Conservation (phyloP, 257 asterid genomes). For the Gentiana straminea region DNA sequence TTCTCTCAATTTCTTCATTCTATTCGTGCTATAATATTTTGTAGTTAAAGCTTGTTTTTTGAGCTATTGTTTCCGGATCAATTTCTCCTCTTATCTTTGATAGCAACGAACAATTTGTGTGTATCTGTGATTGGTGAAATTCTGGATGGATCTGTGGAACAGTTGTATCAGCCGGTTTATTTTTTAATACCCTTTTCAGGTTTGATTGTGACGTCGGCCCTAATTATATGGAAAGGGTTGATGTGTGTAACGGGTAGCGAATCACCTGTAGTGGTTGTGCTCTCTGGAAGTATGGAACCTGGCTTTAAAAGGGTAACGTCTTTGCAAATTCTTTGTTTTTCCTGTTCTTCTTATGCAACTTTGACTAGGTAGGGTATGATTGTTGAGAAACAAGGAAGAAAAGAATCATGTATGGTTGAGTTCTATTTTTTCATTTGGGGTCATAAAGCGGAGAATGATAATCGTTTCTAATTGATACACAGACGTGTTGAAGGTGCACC, state of each 20-base stretch:
- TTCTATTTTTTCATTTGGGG: not conserved
- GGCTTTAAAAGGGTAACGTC: constrained; percentile 86
- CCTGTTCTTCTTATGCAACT: too few species aligned
- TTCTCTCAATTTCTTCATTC: not conserved
- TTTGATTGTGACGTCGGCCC: constrained; percentile 94
- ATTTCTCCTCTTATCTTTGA: not conserved
- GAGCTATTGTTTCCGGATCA: too few species aligned
- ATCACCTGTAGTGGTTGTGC: constrained; percentile 99
- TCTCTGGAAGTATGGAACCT: constrained; percentile 99
- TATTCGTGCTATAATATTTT: too few species aligned
- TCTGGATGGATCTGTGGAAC: too few species aligned
- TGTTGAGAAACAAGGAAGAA: too few species aligned
- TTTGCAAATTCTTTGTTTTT: not conserved
- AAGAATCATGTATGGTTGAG: too few species aligned
- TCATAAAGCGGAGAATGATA: too few species aligned
- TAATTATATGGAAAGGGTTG: constrained; percentile 95
- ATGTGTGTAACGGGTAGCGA: constrained; percentile 97
- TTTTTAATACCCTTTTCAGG: constrained; percentile 34
- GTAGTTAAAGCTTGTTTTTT: too few species aligned
- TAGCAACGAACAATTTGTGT: not conserved
- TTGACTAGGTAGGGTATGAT: too few species aligned
- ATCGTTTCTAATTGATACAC: too few species aligned
- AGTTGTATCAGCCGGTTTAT: not conserved
- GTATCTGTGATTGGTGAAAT: too few species aligned
- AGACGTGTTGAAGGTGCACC: too few species aligned